A percentile compares a stretch with the other conserved stretches of the same genome.
Conservation (phyloP, 2,329 filamentous ascomycete species). For the Venturia nashicola region DNA sequence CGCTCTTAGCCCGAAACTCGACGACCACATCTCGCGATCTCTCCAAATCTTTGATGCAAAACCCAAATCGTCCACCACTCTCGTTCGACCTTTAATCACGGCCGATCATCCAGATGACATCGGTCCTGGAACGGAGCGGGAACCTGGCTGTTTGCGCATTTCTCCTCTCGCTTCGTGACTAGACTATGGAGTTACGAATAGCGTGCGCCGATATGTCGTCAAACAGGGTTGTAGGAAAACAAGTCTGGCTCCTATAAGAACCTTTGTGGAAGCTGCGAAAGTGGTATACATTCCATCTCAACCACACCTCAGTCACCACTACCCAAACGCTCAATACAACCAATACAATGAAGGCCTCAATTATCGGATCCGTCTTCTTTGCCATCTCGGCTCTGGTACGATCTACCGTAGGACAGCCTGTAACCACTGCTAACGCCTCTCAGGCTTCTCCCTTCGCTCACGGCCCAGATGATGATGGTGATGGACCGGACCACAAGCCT, state of each 20-base stretch:
- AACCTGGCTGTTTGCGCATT: neutral
- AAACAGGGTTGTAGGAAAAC: neutral
- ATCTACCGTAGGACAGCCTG: neutral
- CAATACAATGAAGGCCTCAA: slow-evolving; percentile 3
- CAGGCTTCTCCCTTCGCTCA: neutral
- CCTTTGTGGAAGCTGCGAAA: neutral
- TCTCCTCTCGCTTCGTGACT: neutral
- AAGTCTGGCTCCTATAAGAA: neutral
- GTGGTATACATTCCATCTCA: too few relatives aligned
- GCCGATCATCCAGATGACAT: neutral
- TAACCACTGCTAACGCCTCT: neutral
- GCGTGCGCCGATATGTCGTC: neutral
- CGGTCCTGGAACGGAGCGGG: neutral
- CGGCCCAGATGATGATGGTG: neutral
- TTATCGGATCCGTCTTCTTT: neutral
- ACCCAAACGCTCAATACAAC: neutral
- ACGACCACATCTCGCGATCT: neutral
- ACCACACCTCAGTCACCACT: neutral
- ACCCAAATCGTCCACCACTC: neutral
- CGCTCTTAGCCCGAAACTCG: neutral
- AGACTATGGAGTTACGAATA: neutral
- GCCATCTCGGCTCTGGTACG: neutral
- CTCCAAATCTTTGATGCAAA: neutral
- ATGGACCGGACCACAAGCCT: neutral
- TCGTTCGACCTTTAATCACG: neutral